Evolutionary conservation across 441 rosid species (phyloP), one percentile per base, ranked within the genome.

Genomic region (Brassica balearica): DNA sequence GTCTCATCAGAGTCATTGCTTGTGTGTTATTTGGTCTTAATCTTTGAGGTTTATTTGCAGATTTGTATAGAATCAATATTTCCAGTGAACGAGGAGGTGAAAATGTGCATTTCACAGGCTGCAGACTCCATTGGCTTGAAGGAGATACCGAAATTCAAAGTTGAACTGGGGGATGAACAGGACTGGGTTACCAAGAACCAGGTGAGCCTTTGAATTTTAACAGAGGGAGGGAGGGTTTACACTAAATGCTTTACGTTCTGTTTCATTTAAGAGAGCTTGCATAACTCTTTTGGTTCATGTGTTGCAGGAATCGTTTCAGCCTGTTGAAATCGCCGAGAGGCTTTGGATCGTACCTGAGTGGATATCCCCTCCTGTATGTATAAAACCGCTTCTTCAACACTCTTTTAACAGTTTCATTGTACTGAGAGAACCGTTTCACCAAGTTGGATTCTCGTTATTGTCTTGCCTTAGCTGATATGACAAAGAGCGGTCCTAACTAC

Each of bases 341-440:
- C 91, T 93, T 73, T 95, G 97, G 99, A 87, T 95, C 60, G 87
- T 90, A 67, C 97, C 96, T 6, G 91, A 93, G 80, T 89, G 97
- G 99, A 80, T 69, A 77, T 71, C 89, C 69, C 91, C 97, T 74
- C 92, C 88, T 17, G 99, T 95, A 92, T 81, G 90, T 83, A 70
- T 81, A 75, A 67, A 71, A 76, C 84, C 68, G 85, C 83, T 79
- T 19, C 82, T 79, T 19, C 23, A 69, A 65, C 36, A 27, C 19
- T 69, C 72, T 55, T 77, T 77, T 63, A 36, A 60, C 29, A 65
- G 14, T 65, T 23, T 78, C 69, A 27, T 75, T 41, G 14, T 64
- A 25, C 55, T 61, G 76, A 10, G 34, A 71, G 12, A 20, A 55
- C 23, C 6, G 23, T 64, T 38, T 7, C 27, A 25, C 3, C 27